Base-by-base conservation (phyloP, 495 filamentous ascomycete genomes). In the Echria macrotheca region DNA sequence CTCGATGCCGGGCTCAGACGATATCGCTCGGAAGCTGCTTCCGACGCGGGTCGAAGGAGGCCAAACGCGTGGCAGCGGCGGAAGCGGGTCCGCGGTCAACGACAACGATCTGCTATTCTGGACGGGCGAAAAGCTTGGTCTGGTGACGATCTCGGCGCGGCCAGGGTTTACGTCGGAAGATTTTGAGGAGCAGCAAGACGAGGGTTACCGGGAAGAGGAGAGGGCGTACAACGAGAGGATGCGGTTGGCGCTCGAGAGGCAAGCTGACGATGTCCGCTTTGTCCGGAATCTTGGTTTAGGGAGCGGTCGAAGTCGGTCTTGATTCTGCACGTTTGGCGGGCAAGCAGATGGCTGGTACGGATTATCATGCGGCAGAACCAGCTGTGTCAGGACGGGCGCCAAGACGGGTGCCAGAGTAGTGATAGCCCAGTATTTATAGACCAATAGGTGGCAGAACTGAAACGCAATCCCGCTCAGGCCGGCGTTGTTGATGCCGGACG, bases 191-290 rank as follows among this genome's bases (percentile, higher is more conserved):
- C 60, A 26, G 57, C 70, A 12, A 53, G 71, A 50, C 50, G 71
- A 62, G 21, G 41, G 54, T 22, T 65, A 61, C 19, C 76, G 82
- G 8, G 70, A 69, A 31, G 68, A 72, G 57, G 60, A 70, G 59
- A 60, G 69, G 52, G 73, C 73, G 56, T 91, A 91, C 67, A 70
- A 69, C 24, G 69, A 76, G 39, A 77, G 67, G 54, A 90, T 95
- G 86, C 76, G 87, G 44, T 70, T 75, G 43, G 87, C 85, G 9
- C 65, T 95, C 48, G 79, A 87, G 67, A 74, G 75, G 60, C 88
- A 94, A 65, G 89, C 88, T 12, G 81, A 90, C 68, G 89, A 93
- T 59, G 85, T 86, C 50, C 72, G 86, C 52, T 89, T 86, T 67
- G 78, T 91, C 60, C 76, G 79, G 46, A 81, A 83, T 26, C 73